Evolutionary conservation across 2,329 filamentous ascomycete genomes (phyloP).

Genomic region (Plectosphaerella cucumerina): DNA sequence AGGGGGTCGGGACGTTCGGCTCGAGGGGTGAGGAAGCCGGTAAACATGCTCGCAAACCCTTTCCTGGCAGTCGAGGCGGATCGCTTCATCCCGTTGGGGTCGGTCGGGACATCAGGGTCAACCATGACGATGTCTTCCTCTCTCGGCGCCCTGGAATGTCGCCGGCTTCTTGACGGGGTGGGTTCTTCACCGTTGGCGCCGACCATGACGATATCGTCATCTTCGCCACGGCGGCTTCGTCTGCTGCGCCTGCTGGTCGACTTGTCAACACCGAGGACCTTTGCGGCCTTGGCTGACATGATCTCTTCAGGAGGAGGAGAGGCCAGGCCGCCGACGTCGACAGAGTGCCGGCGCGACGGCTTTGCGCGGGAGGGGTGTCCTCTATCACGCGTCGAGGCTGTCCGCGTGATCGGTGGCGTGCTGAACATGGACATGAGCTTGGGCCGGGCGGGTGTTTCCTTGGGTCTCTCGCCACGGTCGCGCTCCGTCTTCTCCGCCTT

Average conservation of each 20-base stretch:
- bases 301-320: conserved; percentile 72
- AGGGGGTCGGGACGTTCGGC: conserved; percentile 30
- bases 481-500: conserved; percentile 50
- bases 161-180: conserved; percentile 21
- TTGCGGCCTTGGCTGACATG: conserved; percentile 73
- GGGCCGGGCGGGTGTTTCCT: conserved; percentile 48
- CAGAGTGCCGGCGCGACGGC: conserved; percentile 63
- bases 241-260: conserved; percentile 31
- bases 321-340: conserved; percentile 61
- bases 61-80: conserved; percentile 40
- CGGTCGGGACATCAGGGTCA: conserved; percentile 26
- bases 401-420: conserved; percentile 62
- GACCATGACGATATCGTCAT: conserved; percentile 48
- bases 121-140: conserved; percentile 37
- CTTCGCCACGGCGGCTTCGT: conserved; percentile 24
- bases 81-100: conserved; percentile 26
- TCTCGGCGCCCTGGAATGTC: conserved; percentile 20
- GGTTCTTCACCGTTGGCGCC: conserved; percentile 11
- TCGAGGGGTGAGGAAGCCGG: conserved; percentile 46
- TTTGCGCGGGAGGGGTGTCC: conserved; percentile 52
- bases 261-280: conserved; percentile 60
- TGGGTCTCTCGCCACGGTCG: conserved; percentile 17
- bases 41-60: conserved; percentile 58
- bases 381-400: conserved; percentile 64
- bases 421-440: conserved; percentile 64